Base-by-base conservation (phyloP, 139 green algal genomes). In the Chlorella sp. region DNA sequence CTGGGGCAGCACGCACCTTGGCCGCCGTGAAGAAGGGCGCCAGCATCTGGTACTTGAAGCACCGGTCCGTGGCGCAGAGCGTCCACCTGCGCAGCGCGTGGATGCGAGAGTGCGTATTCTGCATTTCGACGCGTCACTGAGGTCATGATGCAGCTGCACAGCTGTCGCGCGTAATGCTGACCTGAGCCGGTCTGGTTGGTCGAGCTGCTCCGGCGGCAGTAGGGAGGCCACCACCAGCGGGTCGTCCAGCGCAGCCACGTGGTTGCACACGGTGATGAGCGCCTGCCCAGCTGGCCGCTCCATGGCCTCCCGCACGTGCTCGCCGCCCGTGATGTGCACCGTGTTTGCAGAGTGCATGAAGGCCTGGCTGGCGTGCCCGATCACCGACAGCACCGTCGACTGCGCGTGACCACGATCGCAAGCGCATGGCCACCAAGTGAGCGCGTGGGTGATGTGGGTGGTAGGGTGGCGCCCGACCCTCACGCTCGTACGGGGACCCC, bases 31-130 rank as follows among this genome's bases (percentile, higher is more conserved):
- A 97, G 67, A 97, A 90, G 4, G 81, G 71, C 5, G 80, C 72
- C 49, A 92, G 66, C 27, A 80, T 42, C 1, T 66, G 34, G 49
- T 77, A 85, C n/a, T 82, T 87, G 81, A 97, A 97, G 83, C 93
- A 97, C 42, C 93, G 85, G 80, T 97, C 93, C 1, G 85, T 91
- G 26, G 93, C 93, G 75, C 93, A 97, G 35, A 97, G 73, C 2
- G 90, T 96, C 93, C 93, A 97, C 35, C 93, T 87, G 77, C 27
- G 34, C 24, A n/a, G n/a, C n/a, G n/a, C n/a, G n/a, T n/a, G n/a
- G n/a, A n/a, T n/a, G n/a, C n/a, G n/a, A n/a, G n/a, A n/a, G n/a
- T n/a, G n/a, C n/a, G n/a, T n/a, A n/a, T n/a, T n/a, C n/a, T n/a
- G n/a, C n/a, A n/a, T n/a, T n/a, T n/a, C n/a, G n/a, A n/a, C n/a